Base-by-base conservation (phyloP, 2,329 filamentous ascomycete species). In the Trichoderma aggressivum region DNA sequence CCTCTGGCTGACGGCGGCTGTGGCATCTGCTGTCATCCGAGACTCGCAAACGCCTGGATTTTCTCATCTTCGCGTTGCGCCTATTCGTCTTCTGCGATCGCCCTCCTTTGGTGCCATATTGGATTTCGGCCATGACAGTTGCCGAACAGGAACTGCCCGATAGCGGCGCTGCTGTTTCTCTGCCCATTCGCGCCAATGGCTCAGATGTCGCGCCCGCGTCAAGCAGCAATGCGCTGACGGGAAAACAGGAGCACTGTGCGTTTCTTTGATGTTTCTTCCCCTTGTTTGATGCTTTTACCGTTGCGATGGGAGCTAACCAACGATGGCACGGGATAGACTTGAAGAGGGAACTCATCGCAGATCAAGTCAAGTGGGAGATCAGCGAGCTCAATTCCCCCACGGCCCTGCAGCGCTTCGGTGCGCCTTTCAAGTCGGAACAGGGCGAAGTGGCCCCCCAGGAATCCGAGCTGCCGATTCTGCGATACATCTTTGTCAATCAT, bases 401-500 rank as follows among this genome's bases (percentile, higher is more conserved):
- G 2, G 96, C 96, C 65, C 88, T 99, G 64, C 94, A 94, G 78
- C 90, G 96, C 76, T 99, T 99, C 80, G 96, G 96, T 72, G 95
- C 96, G 7, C 96, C 96, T 0, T 99, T 99, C 84, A 92, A 89
- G 79, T 98, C 94, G 60, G 93, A 97, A 67, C 91, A 92, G 72
- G 96, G 96, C 74, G 96, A 99, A 81, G 92, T 99, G 28, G 91
- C 94, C 5, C 96, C 96, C 16, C 88, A 97, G 72, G 94, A 99
- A 79, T 98, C 94, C 2, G 95, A 98, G 76, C 86, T 99, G 32
- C 96, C 96, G 21, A 92, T 99, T 73, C 86, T 99, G 73, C 90
- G 96, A 75, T 98, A 96, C 83, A 97, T 99, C 78, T 99, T 99
- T 79, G 96, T 98, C 69, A 92, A 98, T 79, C 94, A 98, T 90